A percentile compares a stretch with the other conserved stretches of the same genome.
phyloP scores from a whole-genome alignment of 352 stramenopile genomes.

The Phytopythium kandeliae region DNA sequence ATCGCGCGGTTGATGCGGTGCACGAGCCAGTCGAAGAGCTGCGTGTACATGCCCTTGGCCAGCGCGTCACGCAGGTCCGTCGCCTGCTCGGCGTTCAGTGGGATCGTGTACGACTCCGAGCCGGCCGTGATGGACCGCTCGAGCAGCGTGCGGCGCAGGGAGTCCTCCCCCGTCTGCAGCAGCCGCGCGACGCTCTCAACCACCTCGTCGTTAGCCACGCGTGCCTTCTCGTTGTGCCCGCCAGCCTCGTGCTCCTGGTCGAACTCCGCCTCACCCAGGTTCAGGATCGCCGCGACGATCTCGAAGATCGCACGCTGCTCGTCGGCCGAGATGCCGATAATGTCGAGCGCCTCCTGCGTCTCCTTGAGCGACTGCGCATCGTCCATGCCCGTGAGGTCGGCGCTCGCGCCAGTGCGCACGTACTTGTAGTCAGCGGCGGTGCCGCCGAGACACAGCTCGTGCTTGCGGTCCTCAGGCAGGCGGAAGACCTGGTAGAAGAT shows the following conservation, averaged over 20 bases:
- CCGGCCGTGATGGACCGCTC: slow-evolving; percentile 89
- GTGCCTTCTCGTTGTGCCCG: slow-evolving; percentile 41
- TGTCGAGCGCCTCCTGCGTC: slow-evolving; percentile 85
- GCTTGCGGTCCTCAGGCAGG: slow-evolving; percentile 34
- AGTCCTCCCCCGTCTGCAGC: slow-evolving; percentile 51
- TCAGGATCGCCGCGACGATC: slow-evolving; percentile 95
- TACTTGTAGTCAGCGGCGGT: slow-evolving; percentile 71
- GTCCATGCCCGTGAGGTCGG: slow-evolving; percentile 59
- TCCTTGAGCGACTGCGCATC: slow-evolving; percentile 69
- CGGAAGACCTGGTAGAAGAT: slow-evolving; percentile 96
- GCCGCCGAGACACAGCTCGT: slow-evolving; percentile 52
- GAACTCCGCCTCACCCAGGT: slow-evolving; percentile 96
- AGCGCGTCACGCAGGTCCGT: slow-evolving; percentile 91
- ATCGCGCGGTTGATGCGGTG: slow-evolving; percentile 78
- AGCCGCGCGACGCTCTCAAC: slow-evolving; percentile 52
- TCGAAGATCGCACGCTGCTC: slow-evolving; percentile 90
- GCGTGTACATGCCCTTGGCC: slow-evolving; percentile 95
- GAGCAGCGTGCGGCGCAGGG: slow-evolving; percentile 86
- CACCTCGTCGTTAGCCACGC: slow-evolving; percentile 52
- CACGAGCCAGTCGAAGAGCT: slow-evolving; percentile 96
- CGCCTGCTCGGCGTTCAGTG: slow-evolving; percentile 85
- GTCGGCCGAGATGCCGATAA: slow-evolving; percentile 88
- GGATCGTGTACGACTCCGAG: slow-evolving; percentile 91
- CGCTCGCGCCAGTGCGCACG: slow-evolving; percentile 49
- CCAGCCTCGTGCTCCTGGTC: slow-evolving; percentile 29